Conservation (phyloP, 2,329 filamentous ascomycete species). For the Drechslerella dactyloides region DNA sequence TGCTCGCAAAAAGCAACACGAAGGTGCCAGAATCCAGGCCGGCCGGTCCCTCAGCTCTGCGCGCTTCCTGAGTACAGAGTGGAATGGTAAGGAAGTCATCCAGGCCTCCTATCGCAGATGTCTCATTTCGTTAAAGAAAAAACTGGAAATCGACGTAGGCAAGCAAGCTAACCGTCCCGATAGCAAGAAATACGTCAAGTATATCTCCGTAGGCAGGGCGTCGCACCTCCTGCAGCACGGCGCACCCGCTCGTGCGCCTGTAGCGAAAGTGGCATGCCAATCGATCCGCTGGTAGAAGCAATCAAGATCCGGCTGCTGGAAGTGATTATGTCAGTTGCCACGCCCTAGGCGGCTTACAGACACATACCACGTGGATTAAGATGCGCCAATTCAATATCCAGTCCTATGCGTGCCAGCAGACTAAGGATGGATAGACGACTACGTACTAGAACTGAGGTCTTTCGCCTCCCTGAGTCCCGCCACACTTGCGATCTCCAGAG, state of each 20-base stretch:
- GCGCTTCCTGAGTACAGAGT: too few relatives aligned
- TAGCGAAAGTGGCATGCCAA: slow-evolving; percentile 3
- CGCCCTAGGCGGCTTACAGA: slow-evolving; percentile 20
- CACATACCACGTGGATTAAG: slow-evolving; percentile 33
- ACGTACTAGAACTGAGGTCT: slow-evolving; percentile 11
- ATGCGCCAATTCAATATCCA: slow-evolving; percentile 17
- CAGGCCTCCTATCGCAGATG: slow-evolving; percentile 12
- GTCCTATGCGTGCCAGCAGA: slow-evolving; percentile 12
- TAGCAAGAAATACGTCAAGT: slow-evolving; percentile 15
- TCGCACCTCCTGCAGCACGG: slow-evolving; percentile 10
- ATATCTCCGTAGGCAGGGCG: too few relatives aligned
- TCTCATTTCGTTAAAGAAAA: slow-evolving; percentile 49
- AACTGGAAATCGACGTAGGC: not conserved
- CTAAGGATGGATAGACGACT: slow-evolving; percentile 14
- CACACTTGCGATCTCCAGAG: slow-evolving; percentile 40
- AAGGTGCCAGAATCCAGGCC: slow-evolving; percentile 18
- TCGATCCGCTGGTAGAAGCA: slow-evolving; percentile 10
- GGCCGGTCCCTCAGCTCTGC: slow-evolving; percentile 13
- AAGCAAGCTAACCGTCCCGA: not conserved
- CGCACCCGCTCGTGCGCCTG: slow-evolving; percentile 10
- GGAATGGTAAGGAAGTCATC: not conserved
- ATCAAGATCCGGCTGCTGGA: slow-evolving; percentile 1
- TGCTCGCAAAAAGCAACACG: slow-evolving; percentile 34
- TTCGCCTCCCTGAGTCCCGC: slow-evolving; percentile 39
- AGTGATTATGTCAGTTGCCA: slow-evolving; percentile 49